These are phyloP conservation scores for Astrocystis sublimbata DNA, from an alignment of 495 filamentous ascomycete species.

Conservation along the genomic window DNA sequence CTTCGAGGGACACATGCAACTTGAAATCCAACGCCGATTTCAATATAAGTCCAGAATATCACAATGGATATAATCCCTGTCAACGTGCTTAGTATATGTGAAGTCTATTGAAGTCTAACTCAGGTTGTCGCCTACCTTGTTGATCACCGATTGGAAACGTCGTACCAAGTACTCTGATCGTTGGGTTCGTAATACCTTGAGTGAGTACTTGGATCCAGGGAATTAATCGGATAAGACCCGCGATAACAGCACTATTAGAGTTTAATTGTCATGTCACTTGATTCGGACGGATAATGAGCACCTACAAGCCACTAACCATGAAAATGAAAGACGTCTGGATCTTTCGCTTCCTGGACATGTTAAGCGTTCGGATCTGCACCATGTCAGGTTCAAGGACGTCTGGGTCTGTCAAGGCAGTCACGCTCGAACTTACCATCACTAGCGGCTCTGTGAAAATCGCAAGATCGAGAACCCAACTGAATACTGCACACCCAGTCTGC, in stretches of 20 bases:
- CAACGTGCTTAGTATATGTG: neutral
- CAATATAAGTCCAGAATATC: slow-evolving; percentile 3
- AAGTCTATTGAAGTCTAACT: neutral
- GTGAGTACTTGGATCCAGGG: slow-evolving; percentile 11
- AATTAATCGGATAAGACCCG: slow-evolving; percentile 11
- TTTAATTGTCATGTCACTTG: neutral
- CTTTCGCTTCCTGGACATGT: slow-evolving; percentile 1
- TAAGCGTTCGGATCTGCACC: neutral
- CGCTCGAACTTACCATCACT: neutral
- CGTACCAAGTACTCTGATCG: slow-evolving; percentile 5
- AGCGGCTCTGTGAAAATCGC: neutral
- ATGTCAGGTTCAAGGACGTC: neutral
- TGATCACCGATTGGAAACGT: neutral
- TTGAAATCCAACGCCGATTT: neutral
- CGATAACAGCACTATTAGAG: slow-evolving; percentile 1
- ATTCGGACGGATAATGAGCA: neutral
- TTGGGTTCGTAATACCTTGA: slow-evolving; percentile 7
- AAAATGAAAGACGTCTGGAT: slow-evolving; percentile 13
- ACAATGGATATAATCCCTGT: neutral
- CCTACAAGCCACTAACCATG: slow-evolving; percentile 12
- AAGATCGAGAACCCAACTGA: slow-evolving; percentile 10
- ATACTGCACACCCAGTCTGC: slow-evolving; percentile 11
- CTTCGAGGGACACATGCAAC: slow-evolving; percentile 2
- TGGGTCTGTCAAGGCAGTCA: neutral
- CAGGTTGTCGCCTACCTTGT: neutral